phyloP scores from a whole-genome alignment of 1,284 basidiomycete species.

The Ganoderma boninense region DNA sequence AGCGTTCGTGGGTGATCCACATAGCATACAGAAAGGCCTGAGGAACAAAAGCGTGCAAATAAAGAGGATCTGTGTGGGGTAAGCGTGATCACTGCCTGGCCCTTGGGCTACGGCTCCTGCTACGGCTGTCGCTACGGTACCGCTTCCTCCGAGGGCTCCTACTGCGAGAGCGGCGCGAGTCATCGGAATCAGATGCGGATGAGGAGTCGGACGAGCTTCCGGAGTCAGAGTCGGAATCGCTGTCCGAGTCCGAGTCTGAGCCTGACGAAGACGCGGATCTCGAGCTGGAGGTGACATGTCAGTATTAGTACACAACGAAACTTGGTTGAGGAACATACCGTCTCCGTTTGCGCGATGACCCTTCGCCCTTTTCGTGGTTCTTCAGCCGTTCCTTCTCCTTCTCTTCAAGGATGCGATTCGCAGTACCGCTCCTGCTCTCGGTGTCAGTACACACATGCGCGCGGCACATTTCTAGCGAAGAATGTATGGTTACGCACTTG shows the following conservation, averaged over 20 bases:
- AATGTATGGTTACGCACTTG: conserved; percentile 61
- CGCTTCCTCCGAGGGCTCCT: conserved; percentile 48
- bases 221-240: conserved; percentile 50
- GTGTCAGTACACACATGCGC: background rate
- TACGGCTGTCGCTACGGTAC: conserved; percentile 32
- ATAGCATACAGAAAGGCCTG: conserved; percentile 5
- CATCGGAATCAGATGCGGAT: conserved; percentile 50
- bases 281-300: conserved; percentile 32
- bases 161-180: conserved; percentile 48
- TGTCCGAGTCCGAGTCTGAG: conserved; percentile 42
- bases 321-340: conserved; percentile 48
- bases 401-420: conserved; percentile 75
- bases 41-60: background rate
- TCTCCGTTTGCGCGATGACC: conserved; percentile 58
- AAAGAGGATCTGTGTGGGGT: background rate
- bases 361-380: conserved; percentile 48
- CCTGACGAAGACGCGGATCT: conserved; percentile 33
- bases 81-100: conserved; percentile 18
- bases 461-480: background rate
- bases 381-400: conserved; percentile 75
- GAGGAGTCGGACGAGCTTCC: conserved; percentile 42
- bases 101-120: conserved; percentile 31
- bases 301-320: conserved; percentile 12
- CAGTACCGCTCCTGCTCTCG: conserved; percentile 64
- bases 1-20: background rate